Conservation (phyloP, 176 grass and related monocot genomes). For the Zoysia japonica region DNA sequence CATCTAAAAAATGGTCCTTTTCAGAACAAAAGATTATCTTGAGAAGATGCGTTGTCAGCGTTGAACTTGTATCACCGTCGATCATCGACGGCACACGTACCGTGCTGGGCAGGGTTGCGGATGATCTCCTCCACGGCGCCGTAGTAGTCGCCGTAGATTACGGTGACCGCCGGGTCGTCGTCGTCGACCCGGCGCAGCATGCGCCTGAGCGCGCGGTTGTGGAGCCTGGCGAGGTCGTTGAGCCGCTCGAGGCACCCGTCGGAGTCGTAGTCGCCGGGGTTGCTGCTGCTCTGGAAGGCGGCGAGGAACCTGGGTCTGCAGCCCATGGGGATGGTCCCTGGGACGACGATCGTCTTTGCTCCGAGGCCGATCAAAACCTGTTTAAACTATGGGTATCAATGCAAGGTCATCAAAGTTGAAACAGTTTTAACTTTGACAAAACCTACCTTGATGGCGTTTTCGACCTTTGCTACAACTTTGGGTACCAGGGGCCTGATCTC, state of each 20-base stretch:
- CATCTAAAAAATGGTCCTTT: too few relatives aligned
- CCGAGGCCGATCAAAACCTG: constrained; percentile 51
- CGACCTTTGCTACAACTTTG: constrained; percentile 37
- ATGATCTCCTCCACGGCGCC: background rate
- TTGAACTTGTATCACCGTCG: too few relatives aligned
- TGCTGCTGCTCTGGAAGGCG: constrained; percentile 29
- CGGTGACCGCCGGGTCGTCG: background rate
- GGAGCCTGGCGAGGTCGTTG: constrained; percentile 35
- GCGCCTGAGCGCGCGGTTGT: constrained; percentile 24
- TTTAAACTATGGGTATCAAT: too few relatives aligned
- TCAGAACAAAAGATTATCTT: too few relatives aligned
- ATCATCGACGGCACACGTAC: background rate
- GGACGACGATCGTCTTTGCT: constrained; percentile 51
- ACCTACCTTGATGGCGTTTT: constrained; percentile 40
- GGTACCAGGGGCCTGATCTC: constrained; percentile 51
- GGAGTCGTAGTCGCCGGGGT: constrained; percentile 37
- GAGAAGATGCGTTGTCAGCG: too few relatives aligned
- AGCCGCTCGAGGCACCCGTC: constrained; percentile 44
- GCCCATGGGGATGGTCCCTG: constrained; percentile 40
- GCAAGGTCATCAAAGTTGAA: too few relatives aligned
- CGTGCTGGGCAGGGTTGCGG: background rate
- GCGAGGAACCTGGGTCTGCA: constrained; percentile 40
- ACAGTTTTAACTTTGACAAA: background rate
- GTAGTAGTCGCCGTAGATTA: constrained; percentile 41
- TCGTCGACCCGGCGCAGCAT: constrained; percentile 4